Evolutionary conservation across 2,329 filamentous ascomycete genomes (phyloP), one percentile per base, ranked within the genome.

Genomic region (Penicillium janthinellum): DNA sequence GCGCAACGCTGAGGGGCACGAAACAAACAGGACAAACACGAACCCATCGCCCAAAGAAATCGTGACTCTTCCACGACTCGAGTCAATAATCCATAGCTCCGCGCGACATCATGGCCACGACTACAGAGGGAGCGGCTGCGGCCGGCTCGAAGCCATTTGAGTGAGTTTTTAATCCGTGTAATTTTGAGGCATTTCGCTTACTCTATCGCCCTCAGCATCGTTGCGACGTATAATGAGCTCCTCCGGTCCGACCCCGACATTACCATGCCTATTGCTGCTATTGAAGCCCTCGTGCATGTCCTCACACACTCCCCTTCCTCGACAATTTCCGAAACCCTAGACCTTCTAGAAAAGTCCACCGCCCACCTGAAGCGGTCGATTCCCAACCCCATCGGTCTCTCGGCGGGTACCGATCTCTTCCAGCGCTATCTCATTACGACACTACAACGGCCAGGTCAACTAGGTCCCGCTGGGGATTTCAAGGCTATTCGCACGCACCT

Each of bases 181-280:
- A 34, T 41, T 22, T 48, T 28, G 38, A 54, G 10, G 15, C 31
- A 11, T 38, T 39, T 37, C 25, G 37, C 57, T 51, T 68, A 73
- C 50, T 73, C 57, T 37, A 42, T 37, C 50, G 14, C 7, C 31
- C 66, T 64, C 66, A 82, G 81, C 75, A 87, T 91, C 62, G 87
- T 90, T 67, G 78, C 82, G 57, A 85, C 86, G 49, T 91, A 91
- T 79, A 82, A 85, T 69, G 78, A 81, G 52, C 83, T 90, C 51
- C 83, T 90, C 61, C 73, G 73, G 59, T 83, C 85, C 54, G 92
- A 98, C 75, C 84, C 90, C 11, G 91, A 96, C 63, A 84, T 98
- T 55, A 97, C 94, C 38, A 97, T 96, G 86, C 93, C 95, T 64
- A 91, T 99, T 57, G 95, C 95, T 20, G 92, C 93, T 60, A 96